Evolutionary conservation across 441 rosid genomes (phyloP), one percentile per base, ranked within the genome.

Genomic region (Gossypium gossypioides): DNA sequence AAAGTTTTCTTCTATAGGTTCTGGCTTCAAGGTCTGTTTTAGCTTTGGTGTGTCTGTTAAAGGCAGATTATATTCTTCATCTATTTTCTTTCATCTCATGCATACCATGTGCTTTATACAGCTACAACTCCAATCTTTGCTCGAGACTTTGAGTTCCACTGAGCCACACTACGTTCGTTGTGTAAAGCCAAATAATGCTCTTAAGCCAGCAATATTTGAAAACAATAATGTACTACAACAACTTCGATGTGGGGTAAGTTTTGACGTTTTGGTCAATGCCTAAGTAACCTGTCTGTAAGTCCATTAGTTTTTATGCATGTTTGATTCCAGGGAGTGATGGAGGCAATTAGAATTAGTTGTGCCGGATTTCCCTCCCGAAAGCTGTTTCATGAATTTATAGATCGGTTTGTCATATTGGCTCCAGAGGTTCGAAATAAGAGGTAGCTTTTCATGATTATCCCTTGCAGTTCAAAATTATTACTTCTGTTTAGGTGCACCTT

Each of bases 301-400:
- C 19, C 58, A 22, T 81, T 61, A 51, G 64, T 22, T 63, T 56
- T 74, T n/a, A 21, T 64, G 29, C 25, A 24, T 68, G 73, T 71
- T 46, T 78, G 48, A 70, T 46, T 75, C 58, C 78, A 96, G 99
- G 99, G 98, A 29, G 99, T 96, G 75, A 85, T 96, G 96, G 98
- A 96, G 81, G 99, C 98, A 70, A 92, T 96, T 77, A 89, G 99
- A 84, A 96, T 96, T 75, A 96, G 98, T 66, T 96, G 99, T 79
- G 98, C 97, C 57, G 98, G 98, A 74, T 96, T 84, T 84, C 98
- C 99, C 52, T 89, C 97, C 62, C 85, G 99, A 80, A 96, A 87
- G 84, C 59, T 80, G 12, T 96, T 92, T 77, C 77, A 74, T 64
- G 98, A 96, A 78, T 93, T 96, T 75, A 56, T 84, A 55, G 63